Base-by-base conservation (phyloP, 805 yeast species). In the Yueomyces sp. region DNA sequence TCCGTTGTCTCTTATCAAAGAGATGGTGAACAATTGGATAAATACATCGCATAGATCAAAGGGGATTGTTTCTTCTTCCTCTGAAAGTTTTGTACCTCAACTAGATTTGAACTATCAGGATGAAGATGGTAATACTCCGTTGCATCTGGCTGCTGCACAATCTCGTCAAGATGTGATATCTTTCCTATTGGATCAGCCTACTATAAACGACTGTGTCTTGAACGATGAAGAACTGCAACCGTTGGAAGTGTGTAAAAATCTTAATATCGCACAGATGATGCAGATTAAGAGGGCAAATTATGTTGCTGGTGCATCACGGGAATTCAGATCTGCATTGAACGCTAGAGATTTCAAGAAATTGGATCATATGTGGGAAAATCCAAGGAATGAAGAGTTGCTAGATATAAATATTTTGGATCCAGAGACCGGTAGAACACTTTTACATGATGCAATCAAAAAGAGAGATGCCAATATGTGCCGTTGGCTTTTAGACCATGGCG, bases 341-440 rank as follows among this genome's bases (percentile, higher is more conserved):
- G 63, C 70, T 26, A 73, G 85, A 40, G 81, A 88, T 54, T 78
- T 79, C 48, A 68, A 69, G 2, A 69, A 66, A 19, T 70, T 92
- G 52, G 87, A 84, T 44, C 62, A 65, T 28, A 64, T 90, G 12
- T 65, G 85, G 47, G 67, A 77, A 5, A 73, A 73, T 49, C 85
- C 88, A 3, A 72, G 98, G 48, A 87, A 90, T 28, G 66, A 74
- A 28, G 92, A 86, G 50, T 66, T 88, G 30, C 66, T 92, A 43
- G 95, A 90, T 59, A 81, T 90, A 52, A 90, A 92, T 57, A 96
- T 96, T 4, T 77, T 83, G 27, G 95, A 88, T 55, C 95, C 96
- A 0, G 81, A 84, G 38, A 80, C 95, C 0, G 96, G 97, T 0
- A 83, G 85, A 52, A 86, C 96, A 0, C 94, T 88, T 1, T 67